phyloP scores from a whole-genome alignment of 148 eudicot species.

The Fagopyrum tataricum region DNA sequence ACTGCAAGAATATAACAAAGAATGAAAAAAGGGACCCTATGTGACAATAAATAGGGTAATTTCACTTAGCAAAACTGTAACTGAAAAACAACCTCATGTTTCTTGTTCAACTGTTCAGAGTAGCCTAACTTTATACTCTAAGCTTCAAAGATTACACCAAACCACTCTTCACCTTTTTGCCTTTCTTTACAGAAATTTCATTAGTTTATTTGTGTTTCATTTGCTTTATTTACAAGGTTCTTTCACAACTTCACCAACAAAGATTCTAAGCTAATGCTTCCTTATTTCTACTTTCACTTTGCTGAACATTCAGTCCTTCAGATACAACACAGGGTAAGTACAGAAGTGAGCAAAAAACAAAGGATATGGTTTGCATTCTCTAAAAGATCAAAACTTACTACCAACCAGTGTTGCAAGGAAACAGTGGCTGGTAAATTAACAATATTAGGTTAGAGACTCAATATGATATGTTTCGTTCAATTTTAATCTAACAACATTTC shows the following conservation, averaged over 20 bases:
- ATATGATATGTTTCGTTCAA: background rate
- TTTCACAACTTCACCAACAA: background rate
- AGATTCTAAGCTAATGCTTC: background rate
- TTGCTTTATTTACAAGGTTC: background rate
- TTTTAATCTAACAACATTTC: background rate
- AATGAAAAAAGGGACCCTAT: background rate
- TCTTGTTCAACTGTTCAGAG: background rate
- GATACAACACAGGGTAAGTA: background rate
- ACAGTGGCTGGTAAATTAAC: background rate
- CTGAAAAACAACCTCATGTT: background rate
- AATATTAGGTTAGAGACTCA: background rate
- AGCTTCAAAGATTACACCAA: background rate
- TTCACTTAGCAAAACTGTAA: background rate
- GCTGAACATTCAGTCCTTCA: background rate
- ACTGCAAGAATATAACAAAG: slow-evolving; percentile 41
- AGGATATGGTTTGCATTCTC: background rate
- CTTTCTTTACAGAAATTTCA: background rate
- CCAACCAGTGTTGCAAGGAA: background rate
- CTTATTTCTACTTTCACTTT: background rate
- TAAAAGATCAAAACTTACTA: background rate
- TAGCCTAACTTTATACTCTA: background rate
- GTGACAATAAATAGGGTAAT: background rate
- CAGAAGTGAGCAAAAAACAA: background rate
- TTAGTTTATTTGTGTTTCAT: background rate
- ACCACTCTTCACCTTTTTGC: background rate